Evolutionary conservation across 352 stramenopile genomes (phyloP).

Genomic region (Halophytophthora polymorphica): DNA sequence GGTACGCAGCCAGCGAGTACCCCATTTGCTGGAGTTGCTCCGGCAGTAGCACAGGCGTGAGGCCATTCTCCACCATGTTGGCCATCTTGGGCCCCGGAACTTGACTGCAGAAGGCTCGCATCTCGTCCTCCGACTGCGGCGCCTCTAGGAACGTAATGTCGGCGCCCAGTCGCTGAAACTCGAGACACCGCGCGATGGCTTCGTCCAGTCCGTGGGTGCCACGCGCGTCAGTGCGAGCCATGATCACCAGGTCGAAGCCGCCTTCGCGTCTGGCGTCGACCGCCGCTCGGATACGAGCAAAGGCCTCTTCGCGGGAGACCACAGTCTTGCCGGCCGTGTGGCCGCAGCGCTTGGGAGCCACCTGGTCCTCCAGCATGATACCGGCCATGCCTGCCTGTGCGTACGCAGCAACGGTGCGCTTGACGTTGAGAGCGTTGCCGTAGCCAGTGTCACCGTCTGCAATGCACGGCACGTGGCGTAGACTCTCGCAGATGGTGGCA

Average conservation of each 20-base stretch:
- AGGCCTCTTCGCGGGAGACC: conserved; percentile 82
- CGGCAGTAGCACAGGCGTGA: conserved; percentile 89
- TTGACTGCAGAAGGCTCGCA: conserved; percentile 87
- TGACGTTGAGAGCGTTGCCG: conserved; percentile 92
- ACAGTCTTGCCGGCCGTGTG: conserved; percentile 91
- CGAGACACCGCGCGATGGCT: conserved; percentile 89
- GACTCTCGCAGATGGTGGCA: conserved; percentile 36
- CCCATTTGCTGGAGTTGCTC: conserved; percentile 88
- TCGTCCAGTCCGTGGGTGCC: conserved; percentile 89
- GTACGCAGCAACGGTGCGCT: conserved; percentile 90
- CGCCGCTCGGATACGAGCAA: conserved; percentile 81
- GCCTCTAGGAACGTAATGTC: conserved; percentile 97
- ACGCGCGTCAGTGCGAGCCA: conserved; percentile 92
- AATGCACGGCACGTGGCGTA: conserved; percentile 47
- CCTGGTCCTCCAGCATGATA: conserved; percentile 95
- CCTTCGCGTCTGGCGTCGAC: conserved; percentile 84
- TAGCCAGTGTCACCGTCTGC: conserved; percentile 91
- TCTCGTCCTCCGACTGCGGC: conserved; percentile 88
- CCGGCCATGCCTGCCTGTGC: conserved; percentile 88
- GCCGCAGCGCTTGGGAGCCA: conserved; percentile 91
- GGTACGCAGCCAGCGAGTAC: conserved; percentile 93
- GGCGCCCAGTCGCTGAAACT: conserved; percentile 88
- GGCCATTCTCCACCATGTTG: conserved; percentile 87
- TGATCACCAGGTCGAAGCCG: conserved; percentile 89
- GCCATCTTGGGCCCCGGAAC: conserved; percentile 90